A percentile compares a stretch with the other conserved stretches of the same genome.
Evolutionary conservation across 768 basidiomycete genomes (phyloP).

Genomic region (Vararia minispora): DNA sequence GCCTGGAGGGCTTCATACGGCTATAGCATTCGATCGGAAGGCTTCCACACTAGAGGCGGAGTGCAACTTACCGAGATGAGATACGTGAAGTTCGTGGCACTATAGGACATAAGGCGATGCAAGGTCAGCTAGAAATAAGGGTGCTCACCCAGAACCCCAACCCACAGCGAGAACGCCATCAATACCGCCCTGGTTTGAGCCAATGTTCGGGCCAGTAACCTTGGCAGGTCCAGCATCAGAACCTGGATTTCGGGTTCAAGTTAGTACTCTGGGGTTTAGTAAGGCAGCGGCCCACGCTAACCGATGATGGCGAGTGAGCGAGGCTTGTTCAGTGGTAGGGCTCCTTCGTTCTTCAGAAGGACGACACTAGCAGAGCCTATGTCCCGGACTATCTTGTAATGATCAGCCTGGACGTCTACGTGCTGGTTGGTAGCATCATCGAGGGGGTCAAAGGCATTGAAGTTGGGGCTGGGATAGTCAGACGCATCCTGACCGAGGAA

Average conservation of each 20-base stretch:
- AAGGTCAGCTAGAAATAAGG: slow-evolving; percentile 3
- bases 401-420: slow-evolving; percentile 60
- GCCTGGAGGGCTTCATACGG: slow-evolving; percentile 75
- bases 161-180: slow-evolving; percentile 78
- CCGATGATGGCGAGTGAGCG: slow-evolving; percentile 53
- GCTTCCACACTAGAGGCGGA: neutral
- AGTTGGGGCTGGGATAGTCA: slow-evolving; percentile 56
- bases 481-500: slow-evolving; percentile 51
- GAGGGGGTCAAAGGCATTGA: slow-evolving; percentile 50
- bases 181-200: slow-evolving; percentile 26
- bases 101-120: slow-evolving; percentile 12
- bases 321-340: slow-evolving; percentile 48
- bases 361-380: slow-evolving; percentile 68
- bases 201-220: slow-evolving; percentile 36
- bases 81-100: slow-evolving; percentile 68
- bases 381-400: slow-evolving; percentile 54
- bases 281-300: slow-evolving; percentile 27
- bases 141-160: slow-evolving; percentile 66
- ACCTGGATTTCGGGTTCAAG: slow-evolving; percentile 27
- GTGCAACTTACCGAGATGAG: slow-evolving; percentile 49
- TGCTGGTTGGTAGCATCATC: slow-evolving; percentile 45
- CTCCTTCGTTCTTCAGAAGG: slow-evolving; percentile 60
- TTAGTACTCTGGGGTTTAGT: neutral
- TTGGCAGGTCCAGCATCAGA: slow-evolving; percentile 34
- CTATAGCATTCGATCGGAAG: slow-evolving; percentile 20